phyloP scores from a whole-genome alignment of 352 stramenopile genomes.

The Globisporangium radiosum region DNA sequence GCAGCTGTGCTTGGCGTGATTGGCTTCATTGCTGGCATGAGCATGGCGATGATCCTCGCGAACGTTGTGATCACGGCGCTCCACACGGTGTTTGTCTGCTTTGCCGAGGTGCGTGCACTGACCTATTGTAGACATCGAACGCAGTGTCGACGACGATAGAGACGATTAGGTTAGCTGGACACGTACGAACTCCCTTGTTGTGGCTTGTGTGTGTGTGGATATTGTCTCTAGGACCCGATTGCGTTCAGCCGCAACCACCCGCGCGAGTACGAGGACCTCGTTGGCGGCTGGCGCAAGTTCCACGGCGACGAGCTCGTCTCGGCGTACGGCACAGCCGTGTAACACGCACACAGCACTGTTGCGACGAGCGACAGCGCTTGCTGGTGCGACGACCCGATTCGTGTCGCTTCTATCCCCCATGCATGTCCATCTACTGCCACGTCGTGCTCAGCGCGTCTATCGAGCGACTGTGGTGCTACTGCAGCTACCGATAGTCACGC shows the following conservation, averaged over 20 bases:
- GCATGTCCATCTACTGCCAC: background rate
- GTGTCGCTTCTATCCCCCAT: too few species aligned
- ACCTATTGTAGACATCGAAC: background rate
- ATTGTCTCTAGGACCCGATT: constrained; percentile 45
- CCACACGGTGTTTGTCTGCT: constrained; percentile 86
- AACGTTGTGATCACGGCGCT: constrained; percentile 80
- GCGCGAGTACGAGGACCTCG: constrained; percentile 71
- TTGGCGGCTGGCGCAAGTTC: constrained; percentile 76
- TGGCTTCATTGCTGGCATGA: constrained; percentile 75
- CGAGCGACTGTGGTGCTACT: too few species aligned
- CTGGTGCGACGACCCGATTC: too few species aligned
- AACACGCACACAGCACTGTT: constrained; percentile 12
- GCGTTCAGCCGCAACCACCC: constrained; percentile 81
- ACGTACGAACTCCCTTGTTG: background rate
- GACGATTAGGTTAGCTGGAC: too few species aligned
- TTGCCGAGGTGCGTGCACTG: constrained; percentile 57
- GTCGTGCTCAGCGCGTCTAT: background rate
- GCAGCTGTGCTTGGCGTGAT: constrained; percentile 43
- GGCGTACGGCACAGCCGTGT: constrained; percentile 67
- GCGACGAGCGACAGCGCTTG: too few species aligned
- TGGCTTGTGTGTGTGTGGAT: constrained; percentile 1
- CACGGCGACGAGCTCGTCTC: constrained; percentile 63
- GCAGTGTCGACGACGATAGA: background rate
- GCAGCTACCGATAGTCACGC: too few species aligned
- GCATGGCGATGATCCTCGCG: constrained; percentile 79